Percentiles rank a stretch among this genome's conserved stretches.
phyloP scores from a whole-genome alignment of 441 rosid species.

The Pelargonium fulgidum region DNA sequence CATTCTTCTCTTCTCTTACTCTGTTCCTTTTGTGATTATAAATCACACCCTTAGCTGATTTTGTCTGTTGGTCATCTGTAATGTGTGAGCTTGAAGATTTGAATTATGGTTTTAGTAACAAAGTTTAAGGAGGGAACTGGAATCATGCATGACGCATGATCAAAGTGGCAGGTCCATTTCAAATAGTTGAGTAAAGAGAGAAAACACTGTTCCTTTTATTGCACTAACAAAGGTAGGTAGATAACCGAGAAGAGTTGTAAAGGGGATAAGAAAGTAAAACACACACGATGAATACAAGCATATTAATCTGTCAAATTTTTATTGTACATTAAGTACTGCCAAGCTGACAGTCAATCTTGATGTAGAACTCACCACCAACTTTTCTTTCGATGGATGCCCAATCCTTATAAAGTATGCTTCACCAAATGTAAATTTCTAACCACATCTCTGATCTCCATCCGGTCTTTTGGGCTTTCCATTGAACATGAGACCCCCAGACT shows the following conservation, averaged over 20 bases:
- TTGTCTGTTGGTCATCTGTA: not conserved
- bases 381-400: not conserved
- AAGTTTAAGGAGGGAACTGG: not conserved
- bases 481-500: slow-evolving; percentile 15
- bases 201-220: not conserved
- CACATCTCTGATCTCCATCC: slow-evolving; percentile 4
- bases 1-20: not conserved
- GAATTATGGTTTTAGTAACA: not conserved
- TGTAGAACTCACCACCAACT: not conserved
- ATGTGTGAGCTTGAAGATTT: not conserved
- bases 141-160: not conserved
- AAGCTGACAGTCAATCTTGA: not conserved
- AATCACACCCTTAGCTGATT: not conserved
- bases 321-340: not conserved
- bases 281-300: not conserved
- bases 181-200: not conserved
- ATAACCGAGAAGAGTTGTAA: not conserved
- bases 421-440: not conserved
- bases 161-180: not conserved
- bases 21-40: not conserved
- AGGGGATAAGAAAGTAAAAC: slow-evolving; percentile 3
- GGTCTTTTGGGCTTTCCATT: slow-evolving; percentile 8
- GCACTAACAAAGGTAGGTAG: not conserved
- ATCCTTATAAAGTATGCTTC: not conserved
- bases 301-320: not conserved